Percentiles rank a stretch among this genome's conserved stretches.
phyloP scores from a whole-genome alignment of 2,329 filamentous ascomycete species.

The Alternaria metachromatica region DNA sequence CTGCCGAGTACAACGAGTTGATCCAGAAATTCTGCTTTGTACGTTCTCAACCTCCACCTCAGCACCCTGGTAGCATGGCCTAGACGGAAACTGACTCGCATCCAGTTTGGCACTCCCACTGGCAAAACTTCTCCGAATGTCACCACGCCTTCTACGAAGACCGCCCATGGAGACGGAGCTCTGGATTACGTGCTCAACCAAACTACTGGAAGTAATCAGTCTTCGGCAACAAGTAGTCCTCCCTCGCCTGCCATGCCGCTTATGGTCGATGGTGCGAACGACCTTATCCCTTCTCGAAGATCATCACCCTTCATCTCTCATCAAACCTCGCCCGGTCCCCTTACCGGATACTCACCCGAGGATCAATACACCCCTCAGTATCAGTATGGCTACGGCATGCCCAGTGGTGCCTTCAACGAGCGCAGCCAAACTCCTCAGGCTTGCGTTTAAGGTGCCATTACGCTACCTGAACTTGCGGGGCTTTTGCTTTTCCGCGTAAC shows the following conservation, averaged over 20 bases:
- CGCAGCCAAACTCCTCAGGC: conserved; percentile 53
- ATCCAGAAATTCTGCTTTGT: conserved; percentile 99
- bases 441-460: conserved; percentile 36
- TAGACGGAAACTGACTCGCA: conserved; percentile 50
- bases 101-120: conserved; percentile 58
- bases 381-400: conserved; percentile 50
- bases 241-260: conserved; percentile 42
- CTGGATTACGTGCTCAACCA: conserved; percentile 35
- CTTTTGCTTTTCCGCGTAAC: conserved; percentile 27
- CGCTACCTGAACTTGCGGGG: conserved; percentile 13
- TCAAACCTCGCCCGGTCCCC: conserved; percentile 52
- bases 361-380: conserved; percentile 52
- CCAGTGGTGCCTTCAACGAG: conserved; percentile 55
- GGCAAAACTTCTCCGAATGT: conserved; percentile 50
- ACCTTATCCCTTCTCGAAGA: conserved; percentile 36
- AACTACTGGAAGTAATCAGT: conserved; percentile 40
- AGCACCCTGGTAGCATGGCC: conserved; percentile 43
- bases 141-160: conserved; percentile 32
- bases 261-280: conserved; percentile 50
- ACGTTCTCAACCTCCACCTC: conserved; percentile 65
- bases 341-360: conserved; percentile 49
- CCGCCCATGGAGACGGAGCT: conserved; percentile 36
- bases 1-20: conserved; percentile 92
- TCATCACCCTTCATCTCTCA: conserved; percentile 47
- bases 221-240: conserved; percentile 48